Evolutionary conservation across 345 rosid species (phyloP), one percentile per base, ranked within the genome.

Genomic region (Raphanus sativus): DNA sequence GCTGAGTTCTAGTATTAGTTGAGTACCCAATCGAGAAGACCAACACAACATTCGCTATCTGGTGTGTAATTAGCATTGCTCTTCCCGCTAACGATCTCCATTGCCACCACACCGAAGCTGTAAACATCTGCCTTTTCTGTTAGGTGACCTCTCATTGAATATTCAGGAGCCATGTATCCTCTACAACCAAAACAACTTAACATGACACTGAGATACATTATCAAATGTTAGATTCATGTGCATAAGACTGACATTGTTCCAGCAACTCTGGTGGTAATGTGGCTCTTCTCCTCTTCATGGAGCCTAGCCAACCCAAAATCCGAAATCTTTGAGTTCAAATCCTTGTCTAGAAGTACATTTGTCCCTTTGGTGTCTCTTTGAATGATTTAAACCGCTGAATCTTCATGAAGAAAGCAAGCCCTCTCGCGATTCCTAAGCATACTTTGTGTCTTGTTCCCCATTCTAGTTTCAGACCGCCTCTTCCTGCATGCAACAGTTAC

Each of bases 101-200:
- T 59, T 24, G 85, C 89, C 4, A 86, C 83, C 0, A 87, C 75
- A 15, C 86, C 89, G 24, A 87, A 87, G 74, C 89, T 87, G 63
- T 87, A 87, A 34, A 87, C 86, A 58, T 87, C 91, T 59, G 84
- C 89, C 59, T 88, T 88, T 5, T 81, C 75, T 1, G 89, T 83
- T 30, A 88, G 33, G 45, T 86, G 74, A 40, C 91, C 91, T 42
- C 89, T 74, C 29, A 84, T 50, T 71, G 86, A 86, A 73, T 87
- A 86, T 74, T 87, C 91, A 0, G 89, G 89, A 25, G 87, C 91
- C 84, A 88, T 88, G 8, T 85, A 88, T 70, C 86, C 88, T 65
- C 87, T 86, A 78, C 52, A 80, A 42, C 45, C n/a, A 65, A 4
- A 59, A 42, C 4, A 48, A 29, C 2, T 25, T 26, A 28, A 60